Conservation (phyloP, 495 filamentous ascomycete species). For the Pseudomonodictys pantanalensis region DNA sequence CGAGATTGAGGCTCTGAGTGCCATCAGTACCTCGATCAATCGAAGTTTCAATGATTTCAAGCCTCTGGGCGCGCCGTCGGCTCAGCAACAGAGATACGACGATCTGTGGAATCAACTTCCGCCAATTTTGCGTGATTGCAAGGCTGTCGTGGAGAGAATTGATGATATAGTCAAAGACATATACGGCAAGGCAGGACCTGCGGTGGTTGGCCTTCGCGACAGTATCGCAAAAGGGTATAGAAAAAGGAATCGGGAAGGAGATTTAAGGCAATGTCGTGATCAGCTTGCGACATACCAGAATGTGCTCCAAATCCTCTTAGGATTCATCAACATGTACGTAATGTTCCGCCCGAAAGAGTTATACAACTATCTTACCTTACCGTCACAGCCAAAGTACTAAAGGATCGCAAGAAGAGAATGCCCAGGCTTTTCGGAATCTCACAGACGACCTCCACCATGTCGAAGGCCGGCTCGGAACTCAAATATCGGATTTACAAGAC, state of each 20-base stretch:
- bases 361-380: background rate
- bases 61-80: background rate
- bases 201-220: constrained; percentile 19
- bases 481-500: background rate
- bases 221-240: constrained; percentile 24
- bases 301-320: constrained; percentile 32
- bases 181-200: constrained; percentile 21
- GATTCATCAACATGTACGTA: constrained; percentile 24
- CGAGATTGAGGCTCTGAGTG: constrained; percentile 2
- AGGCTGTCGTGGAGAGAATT: constrained; percentile 9
- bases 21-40: background rate
- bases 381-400: constrained; percentile 5
- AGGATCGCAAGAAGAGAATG: constrained; percentile 5
- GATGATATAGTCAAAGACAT: constrained; percentile 28
- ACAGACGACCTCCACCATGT: constrained; percentile 9
- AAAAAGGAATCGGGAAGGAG: constrained; percentile 27
- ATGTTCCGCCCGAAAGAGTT: background rate
- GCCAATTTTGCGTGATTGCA: constrained; percentile 7
- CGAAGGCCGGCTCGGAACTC: background rate
- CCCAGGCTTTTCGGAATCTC: constrained; percentile 6
- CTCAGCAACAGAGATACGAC: background rate
- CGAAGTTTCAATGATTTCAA: constrained; percentile 4
- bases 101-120: background rate
- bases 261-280: constrained; percentile 20
- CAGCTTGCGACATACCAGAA: constrained; percentile 30